Base-by-base conservation (phyloP, 108 stramenopile species). In the Cyclotella atomus region DNA sequence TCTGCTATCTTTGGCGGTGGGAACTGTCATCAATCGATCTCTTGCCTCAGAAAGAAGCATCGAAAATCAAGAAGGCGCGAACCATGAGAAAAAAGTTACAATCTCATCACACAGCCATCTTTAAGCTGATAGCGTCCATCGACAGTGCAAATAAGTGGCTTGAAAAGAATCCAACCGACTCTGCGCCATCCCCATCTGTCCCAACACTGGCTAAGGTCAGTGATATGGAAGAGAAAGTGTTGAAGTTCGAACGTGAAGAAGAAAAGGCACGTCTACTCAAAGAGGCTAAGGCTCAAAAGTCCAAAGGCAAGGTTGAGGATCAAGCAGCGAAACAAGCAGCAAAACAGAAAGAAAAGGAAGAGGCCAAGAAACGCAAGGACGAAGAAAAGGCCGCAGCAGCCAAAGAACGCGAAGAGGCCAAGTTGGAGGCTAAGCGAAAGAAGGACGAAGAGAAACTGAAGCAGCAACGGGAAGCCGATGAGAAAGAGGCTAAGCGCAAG, bases 171-270 rank as follows among this genome's bases (percentile, higher is more conserved):
- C 66, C 65, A 3, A 41, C 75, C 10, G 33, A 20, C 34, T 43
- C 67, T 20, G 41, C 55, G 27, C 57, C 38, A 30, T 56, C 68
- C n/a, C 23, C 57, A 55, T 49, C 73, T 16, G 28, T 60, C 20
- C 23, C 52, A 82, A 36, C 21, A 28, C 47, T 82, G 30, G 87
- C 83, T 50, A 84, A 83, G 46, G 84, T 93, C 24, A 88, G 84
- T 28, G 81, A 73, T 30, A 84, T 79, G 75, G 92, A 93, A 73
- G 88, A 93, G 38, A 91, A 91, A 50, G 89, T 93, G 2, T 79
- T 91, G 23, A 91, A 91, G 46, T 91, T 79, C 54, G 90, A 89
- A 65, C 87, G 92, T 2, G 90, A 91, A 53, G 89, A 88, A 60
- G 92, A 91, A 59, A 91, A 81, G 66, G 50, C 65, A 23, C 79